Base-by-base conservation (phyloP, 768 basidiomycete species). In the Infundibulicybe gibba region DNA sequence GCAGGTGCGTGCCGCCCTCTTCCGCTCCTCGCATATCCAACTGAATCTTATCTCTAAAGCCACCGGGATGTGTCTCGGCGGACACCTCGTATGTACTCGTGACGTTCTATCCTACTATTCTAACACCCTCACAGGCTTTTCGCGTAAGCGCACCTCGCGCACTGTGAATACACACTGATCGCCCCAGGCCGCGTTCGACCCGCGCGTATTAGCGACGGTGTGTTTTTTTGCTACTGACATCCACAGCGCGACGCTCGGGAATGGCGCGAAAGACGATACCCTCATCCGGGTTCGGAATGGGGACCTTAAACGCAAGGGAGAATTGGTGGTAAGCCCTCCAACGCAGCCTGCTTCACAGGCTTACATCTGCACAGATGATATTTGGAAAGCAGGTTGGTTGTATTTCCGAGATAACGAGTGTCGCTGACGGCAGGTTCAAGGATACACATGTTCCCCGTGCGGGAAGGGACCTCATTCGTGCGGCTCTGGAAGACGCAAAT, bases 161-260 rank as follows among this genome's bases (percentile, higher is more conserved):
- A 37, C 14, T 41, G 12, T 32, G 25, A 5, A 39, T 16, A 15
- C 12, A 17, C 41, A 16, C 48, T 6, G 21, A 40, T 25, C 20
- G 25, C 32, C 16, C 32, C 38, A 94, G 90, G 90, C 90, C 41
- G 90, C 93, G 0, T 94, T 97, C 60, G 88, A 98, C 61, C 70
- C 76, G 5, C 81, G 94, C 31, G 79, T 97, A 17, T 72, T 90
- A 3, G 73, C 94, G 1, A 77, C 90, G 0, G 89, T 95, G 35
- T 97, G 94, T 67, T 97, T 90, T 71, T 98, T 97, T 59, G 92
- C 89, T 2, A 98, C 95, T 13, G 94, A 95, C 61, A 82, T 98
- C 40, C 95, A 98, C 64, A 75, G 75, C 41, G 90, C 90, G 1
- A 83, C 90, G 0, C 81, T 97, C 16, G 94, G 94, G 5, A 86